Conservation (phyloP, 352 stramenopile species). For the Phytopythium boreale region DNA sequence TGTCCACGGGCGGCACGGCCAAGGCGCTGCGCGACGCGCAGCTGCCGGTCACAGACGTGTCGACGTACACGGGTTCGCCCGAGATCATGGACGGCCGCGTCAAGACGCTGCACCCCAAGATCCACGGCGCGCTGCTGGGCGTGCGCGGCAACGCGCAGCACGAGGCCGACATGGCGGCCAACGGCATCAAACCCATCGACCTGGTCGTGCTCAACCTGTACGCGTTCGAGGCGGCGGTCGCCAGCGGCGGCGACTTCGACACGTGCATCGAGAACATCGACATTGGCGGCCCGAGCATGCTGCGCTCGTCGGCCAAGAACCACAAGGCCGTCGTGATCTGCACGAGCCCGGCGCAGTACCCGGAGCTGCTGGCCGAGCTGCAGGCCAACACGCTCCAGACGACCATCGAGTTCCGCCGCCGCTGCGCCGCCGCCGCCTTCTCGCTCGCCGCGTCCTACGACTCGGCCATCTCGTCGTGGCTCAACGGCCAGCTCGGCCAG, state of each 20-base stretch:
- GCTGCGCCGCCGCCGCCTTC: slow-evolving; percentile 80
- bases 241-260: slow-evolving; percentile 91
- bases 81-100: slow-evolving; percentile 99
- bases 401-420: slow-evolving; percentile 85
- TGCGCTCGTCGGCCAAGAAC: slow-evolving; percentile 99
- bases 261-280: slow-evolving; percentile 99
- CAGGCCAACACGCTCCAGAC: slow-evolving; percentile 92
- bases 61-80: slow-evolving; percentile 95
- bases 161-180: slow-evolving; percentile 94
- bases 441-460: slow-evolving; percentile 93
- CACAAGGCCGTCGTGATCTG: slow-evolving; percentile 98
- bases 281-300: slow-evolving; percentile 99
- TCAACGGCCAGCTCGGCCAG: slow-evolving; percentile 89
- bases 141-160: slow-evolving; percentile 97
- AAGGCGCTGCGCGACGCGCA: slow-evolving; percentile 95
- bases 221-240: slow-evolving; percentile 98
- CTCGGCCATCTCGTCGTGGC: slow-evolving; percentile 96
- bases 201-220: slow-evolving; percentile 99
- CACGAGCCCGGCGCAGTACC: slow-evolving; percentile 95
- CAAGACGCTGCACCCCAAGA: slow-evolving; percentile 99
- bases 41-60: slow-evolving; percentile 96
- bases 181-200: slow-evolving; percentile 98
- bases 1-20: slow-evolving; percentile 98
- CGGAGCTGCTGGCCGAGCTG: slow-evolving; percentile 90
- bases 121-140: slow-evolving; percentile 98